These are phyloP conservation scores for Cyberlindnera amylophila DNA, from an alignment of 805 yeast genomes.

Conservation along the genomic window DNA sequence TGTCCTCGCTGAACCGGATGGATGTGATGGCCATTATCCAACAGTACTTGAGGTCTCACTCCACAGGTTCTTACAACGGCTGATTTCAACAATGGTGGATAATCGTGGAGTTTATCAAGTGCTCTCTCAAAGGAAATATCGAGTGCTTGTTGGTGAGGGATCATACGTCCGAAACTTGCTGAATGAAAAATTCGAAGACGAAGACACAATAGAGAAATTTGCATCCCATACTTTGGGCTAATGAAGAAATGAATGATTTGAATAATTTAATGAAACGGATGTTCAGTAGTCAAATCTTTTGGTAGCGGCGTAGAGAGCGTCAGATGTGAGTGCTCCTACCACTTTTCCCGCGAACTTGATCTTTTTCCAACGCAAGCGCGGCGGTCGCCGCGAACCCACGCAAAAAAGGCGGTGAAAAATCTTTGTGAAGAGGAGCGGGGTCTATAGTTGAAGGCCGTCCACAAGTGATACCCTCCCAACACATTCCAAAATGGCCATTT, in stretches of 20 bases:
- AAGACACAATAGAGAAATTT: neutral
- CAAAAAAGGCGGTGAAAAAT: slow-evolving; percentile 16
- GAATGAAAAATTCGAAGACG: slow-evolving; percentile 1
- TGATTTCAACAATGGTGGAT: slow-evolving; percentile 1
- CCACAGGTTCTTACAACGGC: neutral
- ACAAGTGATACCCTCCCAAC: slow-evolving; percentile 3
- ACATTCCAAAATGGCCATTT: slow-evolving; percentile 57
- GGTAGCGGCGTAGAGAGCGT: too few relatives aligned
- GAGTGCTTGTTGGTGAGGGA: slow-evolving; percentile 6
- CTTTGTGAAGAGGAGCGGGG: slow-evolving; percentile 4
- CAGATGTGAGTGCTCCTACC: slow-evolving; percentile 10
- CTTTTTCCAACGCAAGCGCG: neutral
- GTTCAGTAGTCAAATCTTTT: too few relatives aligned
- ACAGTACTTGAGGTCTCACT: neutral
- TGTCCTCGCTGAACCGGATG: slow-evolving; percentile 6
- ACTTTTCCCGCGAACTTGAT: slow-evolving; percentile 8
- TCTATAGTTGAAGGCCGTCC: neutral
- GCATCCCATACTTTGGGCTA: neutral
- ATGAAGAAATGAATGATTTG: neutral
- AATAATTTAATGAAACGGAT: neutral
- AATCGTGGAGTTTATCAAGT: slow-evolving; percentile 1
- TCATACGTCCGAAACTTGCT: slow-evolving; percentile 7
- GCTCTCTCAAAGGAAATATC: neutral
- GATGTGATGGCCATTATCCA: neutral
- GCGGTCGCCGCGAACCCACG: slow-evolving; percentile 7